These are phyloP conservation scores for Neonectria neomacrospora DNA, from an alignment of 2,329 filamentous ascomycete species.

Conservation along the genomic window DNA sequence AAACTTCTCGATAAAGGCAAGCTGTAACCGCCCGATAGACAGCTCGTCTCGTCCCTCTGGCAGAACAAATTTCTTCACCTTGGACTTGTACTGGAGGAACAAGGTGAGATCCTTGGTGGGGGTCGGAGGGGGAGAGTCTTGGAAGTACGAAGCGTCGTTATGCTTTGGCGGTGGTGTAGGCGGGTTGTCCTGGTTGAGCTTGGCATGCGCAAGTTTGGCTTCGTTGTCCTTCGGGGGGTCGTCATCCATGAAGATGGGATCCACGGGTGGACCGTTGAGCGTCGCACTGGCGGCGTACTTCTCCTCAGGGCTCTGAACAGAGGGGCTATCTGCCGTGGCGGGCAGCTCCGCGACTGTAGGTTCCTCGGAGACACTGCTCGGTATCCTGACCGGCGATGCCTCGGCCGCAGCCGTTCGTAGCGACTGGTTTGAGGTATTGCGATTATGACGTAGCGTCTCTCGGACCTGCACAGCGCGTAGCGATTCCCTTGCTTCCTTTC, in stretches of 20 bases:
- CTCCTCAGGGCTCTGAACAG: slow-evolving; percentile 72
- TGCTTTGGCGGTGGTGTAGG: slow-evolving; percentile 57
- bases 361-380: slow-evolving; percentile 73
- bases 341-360: slow-evolving; percentile 42
- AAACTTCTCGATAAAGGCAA: slow-evolving; percentile 99
- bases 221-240: slow-evolving; percentile 30
- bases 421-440: slow-evolving; percentile 59
- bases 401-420: slow-evolving; percentile 58
- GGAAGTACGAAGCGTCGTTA: slow-evolving; percentile 60
- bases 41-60: slow-evolving; percentile 85
- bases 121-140: slow-evolving; percentile 71
- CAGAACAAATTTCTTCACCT: slow-evolving; percentile 95
- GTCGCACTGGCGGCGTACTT: slow-evolving; percentile 69
- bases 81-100: slow-evolving; percentile 95
- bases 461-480: slow-evolving; percentile 73
- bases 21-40: slow-evolving; percentile 86
- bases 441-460: slow-evolving; percentile 62
- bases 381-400: slow-evolving; percentile 69
- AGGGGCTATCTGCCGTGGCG: slow-evolving; percentile 48
- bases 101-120: slow-evolving; percentile 88
- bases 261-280: slow-evolving; percentile 66
- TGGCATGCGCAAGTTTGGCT: slow-evolving; percentile 36
- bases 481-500: slow-evolving; percentile 83
- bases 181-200: slow-evolving; percentile 36
- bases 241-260: slow-evolving; percentile 51